Percentiles rank a stretch among this genome's conserved stretches.
Conservation (phyloP, 208 protist species). For the Zelonia costaricensis region DNA sequence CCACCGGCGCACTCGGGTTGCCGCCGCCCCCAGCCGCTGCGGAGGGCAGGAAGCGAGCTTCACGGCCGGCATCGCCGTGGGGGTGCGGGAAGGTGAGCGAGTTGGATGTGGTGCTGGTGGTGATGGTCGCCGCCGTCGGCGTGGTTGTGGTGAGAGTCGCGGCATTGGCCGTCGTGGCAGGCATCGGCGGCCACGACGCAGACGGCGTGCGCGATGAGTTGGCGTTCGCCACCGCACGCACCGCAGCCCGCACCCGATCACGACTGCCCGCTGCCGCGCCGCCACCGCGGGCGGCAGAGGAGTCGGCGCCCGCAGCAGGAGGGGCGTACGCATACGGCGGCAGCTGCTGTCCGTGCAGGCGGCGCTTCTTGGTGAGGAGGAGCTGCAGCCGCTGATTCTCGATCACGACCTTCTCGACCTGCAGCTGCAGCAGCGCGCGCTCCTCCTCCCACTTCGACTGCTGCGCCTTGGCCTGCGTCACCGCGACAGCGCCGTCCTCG, state of each 20-base stretch:
- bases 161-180: neutral
- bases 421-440: slow-evolving; percentile 50
- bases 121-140: no score
- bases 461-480: slow-evolving; percentile 28
- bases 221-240: slow-evolving; percentile 1
- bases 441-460: slow-evolving; percentile 60
- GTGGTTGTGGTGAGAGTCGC: neutral
- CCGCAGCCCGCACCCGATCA: slow-evolving; percentile 5
- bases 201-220: neutral
- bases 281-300: no score
- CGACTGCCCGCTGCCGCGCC: neutral
- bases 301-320: neutral
- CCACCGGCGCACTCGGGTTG: neutral
- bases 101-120: no score
- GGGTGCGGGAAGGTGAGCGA: no score
- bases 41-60: no score
- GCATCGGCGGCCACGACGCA: slow-evolving; percentile 10
- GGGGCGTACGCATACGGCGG: neutral
- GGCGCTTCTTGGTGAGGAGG: slow-evolving; percentile 35
- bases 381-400: slow-evolving; percentile 75
- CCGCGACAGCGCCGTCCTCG: slow-evolving; percentile 26
- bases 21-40: no score
- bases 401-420: slow-evolving; percentile 53
- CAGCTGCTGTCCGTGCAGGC: slow-evolving; percentile 1
- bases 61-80: no score